Evolutionary conservation across 2,329 filamentous ascomycete species (phyloP).

Genomic region (Colletotrichum chrysophilum): DNA sequence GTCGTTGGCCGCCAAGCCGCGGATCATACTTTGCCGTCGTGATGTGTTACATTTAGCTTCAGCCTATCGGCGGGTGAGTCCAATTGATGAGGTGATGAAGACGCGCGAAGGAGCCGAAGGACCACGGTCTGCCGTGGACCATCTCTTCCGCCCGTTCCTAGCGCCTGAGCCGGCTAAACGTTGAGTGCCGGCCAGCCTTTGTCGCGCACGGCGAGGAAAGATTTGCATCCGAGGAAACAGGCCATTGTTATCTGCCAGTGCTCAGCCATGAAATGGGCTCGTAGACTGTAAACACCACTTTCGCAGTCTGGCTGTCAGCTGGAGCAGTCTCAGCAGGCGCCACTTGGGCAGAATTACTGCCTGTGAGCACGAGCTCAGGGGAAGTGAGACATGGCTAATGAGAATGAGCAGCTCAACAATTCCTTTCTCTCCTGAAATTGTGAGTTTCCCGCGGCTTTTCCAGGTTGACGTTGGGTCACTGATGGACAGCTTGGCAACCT

Average conservation of each 20-base stretch:
- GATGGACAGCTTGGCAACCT: not conserved
- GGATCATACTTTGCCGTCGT: not conserved
- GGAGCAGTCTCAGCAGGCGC: not conserved
- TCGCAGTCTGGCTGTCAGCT: not conserved
- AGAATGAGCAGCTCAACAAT: not conserved
- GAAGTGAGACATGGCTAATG: not conserved
- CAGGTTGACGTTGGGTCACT: rapidly evolving
- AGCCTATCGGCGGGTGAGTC: not conserved
- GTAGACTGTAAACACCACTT: not conserved
- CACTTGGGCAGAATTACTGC: not conserved
- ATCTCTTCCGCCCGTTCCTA: not conserved
- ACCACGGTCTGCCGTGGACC: not conserved
- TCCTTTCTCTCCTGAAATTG: not conserved
- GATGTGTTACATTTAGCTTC: not conserved
- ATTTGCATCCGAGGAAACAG: not conserved
- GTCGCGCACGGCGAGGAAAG: not conserved
- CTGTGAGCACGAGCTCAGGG: not conserved
- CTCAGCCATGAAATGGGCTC: not conserved
- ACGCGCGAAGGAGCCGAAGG: not conserved
- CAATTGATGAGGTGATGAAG: not conserved
- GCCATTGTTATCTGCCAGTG: not conserved
- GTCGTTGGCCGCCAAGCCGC: not conserved
- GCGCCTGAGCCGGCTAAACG: not conserved
- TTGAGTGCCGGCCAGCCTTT: not conserved
- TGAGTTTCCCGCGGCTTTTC: not conserved